Conservation (phyloP, 192 early-diverging fungal species). For the Mortierella antarctica region DNA sequence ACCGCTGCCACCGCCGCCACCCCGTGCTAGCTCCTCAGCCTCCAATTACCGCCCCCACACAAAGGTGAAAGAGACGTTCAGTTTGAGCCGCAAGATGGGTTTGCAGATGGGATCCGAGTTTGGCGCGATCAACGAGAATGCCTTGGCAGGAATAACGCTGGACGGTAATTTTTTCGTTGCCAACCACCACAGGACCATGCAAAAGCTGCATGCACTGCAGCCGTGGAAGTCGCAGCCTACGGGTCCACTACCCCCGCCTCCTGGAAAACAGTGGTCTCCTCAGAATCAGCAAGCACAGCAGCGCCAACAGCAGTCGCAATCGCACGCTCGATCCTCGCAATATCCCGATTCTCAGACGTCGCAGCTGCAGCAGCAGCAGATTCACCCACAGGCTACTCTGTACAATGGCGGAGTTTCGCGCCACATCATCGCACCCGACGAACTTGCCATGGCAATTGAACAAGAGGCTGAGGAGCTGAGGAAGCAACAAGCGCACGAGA, state of each 20-base stretch:
- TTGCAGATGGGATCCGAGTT: slow-evolving; percentile 22
- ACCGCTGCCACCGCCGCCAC: slow-evolving; percentile 24
- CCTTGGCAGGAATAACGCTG: slow-evolving; percentile 15
- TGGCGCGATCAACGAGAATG: slow-evolving; percentile 22
- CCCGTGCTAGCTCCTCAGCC: slow-evolving; percentile 14
- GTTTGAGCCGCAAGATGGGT: slow-evolving; percentile 30
- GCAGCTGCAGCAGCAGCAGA: slow-evolving; percentile 18
- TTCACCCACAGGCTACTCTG: not conserved
- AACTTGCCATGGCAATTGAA: slow-evolving; percentile 37
- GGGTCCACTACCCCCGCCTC: slow-evolving; percentile 17
- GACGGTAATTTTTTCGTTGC: slow-evolving; percentile 43
- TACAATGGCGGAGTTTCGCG: slow-evolving; percentile 31
- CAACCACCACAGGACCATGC: slow-evolving; percentile 48
- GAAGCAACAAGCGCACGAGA: slow-evolving; percentile 9
- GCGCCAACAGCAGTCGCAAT: slow-evolving; percentile 9
- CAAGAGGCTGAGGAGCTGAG: slow-evolving; percentile 34
- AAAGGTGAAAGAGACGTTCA: slow-evolving; percentile 21
- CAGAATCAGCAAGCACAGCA: slow-evolving; percentile 13
- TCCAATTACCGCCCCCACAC: slow-evolving; percentile 2
- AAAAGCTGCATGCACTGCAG: slow-evolving; percentile 29
- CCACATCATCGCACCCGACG: slow-evolving; percentile 45
- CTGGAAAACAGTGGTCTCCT: slow-evolving; percentile 19
- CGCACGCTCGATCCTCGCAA: not conserved
- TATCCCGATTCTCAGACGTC: not conserved
- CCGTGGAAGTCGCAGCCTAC: slow-evolving; percentile 12